Evolutionary conservation across 345 rosid genomes (phyloP).

Genomic region (Eutrema yunnanense): DNA sequence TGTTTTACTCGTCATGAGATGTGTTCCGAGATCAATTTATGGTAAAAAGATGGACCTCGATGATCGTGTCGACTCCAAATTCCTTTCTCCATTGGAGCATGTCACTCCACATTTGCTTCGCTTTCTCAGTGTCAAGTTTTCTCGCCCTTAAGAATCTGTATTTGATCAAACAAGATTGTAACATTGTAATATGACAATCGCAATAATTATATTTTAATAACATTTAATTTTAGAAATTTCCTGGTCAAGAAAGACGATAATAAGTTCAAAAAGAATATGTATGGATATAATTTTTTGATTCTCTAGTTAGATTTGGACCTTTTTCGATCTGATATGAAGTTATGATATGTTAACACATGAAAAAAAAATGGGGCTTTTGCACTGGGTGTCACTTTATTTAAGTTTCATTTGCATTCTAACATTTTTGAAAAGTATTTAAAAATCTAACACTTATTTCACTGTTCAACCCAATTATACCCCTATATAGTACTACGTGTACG

Average conservation of each 20-base stretch:
- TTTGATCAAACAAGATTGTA: not conserved
- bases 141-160: slow-evolving; percentile 86
- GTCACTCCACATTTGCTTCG: slow-evolving; percentile 97
- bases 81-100: slow-evolving; percentile 97
- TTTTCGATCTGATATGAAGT: not conserved
- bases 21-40: not conserved
- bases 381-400: no score
- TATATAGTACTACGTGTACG: no score
- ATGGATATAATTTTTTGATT: not conserved
- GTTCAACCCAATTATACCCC: no score
- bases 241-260: not conserved
- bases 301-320: not conserved
- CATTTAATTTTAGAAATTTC: not conserved
- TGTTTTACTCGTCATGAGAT: not conserved
- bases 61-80: slow-evolving; percentile 69
- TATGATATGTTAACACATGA: not conserved
- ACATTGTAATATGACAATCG: not conserved
- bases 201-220: not conserved
- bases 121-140: slow-evolving; percentile 83
- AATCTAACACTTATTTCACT: no score
- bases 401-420: no score
- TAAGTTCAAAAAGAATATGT: not conserved
- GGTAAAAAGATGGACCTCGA: slow-evolving; percentile 45
- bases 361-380: no score
- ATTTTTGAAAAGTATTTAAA: no score